Evolutionary conservation across 164 flowering plant genomes (phyloP), one percentile per base, ranked within the genome.

Genomic region (Umbilicus rupestris): DNA sequence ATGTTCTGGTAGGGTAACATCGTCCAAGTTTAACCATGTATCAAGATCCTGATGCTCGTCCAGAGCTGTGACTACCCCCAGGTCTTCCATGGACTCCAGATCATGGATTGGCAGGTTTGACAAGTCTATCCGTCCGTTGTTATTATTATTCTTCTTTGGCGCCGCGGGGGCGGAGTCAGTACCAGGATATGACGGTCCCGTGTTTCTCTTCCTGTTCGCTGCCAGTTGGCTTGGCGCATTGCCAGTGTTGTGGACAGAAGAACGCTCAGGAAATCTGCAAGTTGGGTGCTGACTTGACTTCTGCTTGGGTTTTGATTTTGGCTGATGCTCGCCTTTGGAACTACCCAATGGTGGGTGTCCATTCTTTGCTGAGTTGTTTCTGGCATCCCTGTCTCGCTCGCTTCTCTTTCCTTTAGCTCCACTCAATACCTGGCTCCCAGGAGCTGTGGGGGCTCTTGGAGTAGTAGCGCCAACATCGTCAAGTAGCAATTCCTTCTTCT

Each of bases 401-500:
- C 87, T 85, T 77, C 90, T 84, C 72, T 86, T 87, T 64, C 90
- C 96, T 72, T 84, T 87, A 30, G 82, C 82, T 63, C 87, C 88
- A 70, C 83, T 84, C 45, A 71, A 16, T 26, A 80, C 63, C 68
- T 71, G 67, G 70, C 65, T 76, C 8, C 80, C 84, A 62, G 77
- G 73, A 73, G 74, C 71, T 66, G 87, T 50, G 24, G 82, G 67
- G 19, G 78, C 75, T 70, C 82, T 81, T 33, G 74, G 63, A 69
- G 77, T 73, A 68, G 47, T 72, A 52, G 81, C 80, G 69, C 81
- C 83, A 70, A 87, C 90, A 77, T 83, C 85, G 79, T 87, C 90
- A 62, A 87, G 89, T 55, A 85, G 70, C 62, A 87, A 73, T 76
- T 85, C 96, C 79, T 77, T 83, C 77, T 84, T 89, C 76, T 84